These are phyloP conservation scores for Debaryomyces sp. DNA, from an alignment of 1,139 yeast species.

Conservation along the genomic window DNA sequence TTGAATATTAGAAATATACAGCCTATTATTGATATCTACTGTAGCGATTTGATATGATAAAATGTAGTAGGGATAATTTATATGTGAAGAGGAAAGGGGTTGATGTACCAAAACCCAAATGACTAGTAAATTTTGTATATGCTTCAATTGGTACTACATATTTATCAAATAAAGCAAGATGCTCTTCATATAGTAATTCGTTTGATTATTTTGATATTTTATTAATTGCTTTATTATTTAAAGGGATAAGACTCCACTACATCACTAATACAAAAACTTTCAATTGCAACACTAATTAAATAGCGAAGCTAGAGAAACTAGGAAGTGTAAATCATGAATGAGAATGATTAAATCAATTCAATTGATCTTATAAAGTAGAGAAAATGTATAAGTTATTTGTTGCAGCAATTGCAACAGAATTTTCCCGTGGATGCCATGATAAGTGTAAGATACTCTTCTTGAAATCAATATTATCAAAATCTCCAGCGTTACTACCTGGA, in stretches of 20 bases:
- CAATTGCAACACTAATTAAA: neutral
- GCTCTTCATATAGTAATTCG: neutral
- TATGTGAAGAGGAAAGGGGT: neutral
- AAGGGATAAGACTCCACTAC: neutral
- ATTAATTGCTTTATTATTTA: neutral
- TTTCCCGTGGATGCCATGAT: slow-evolving; percentile 98
- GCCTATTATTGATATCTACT: neutral
- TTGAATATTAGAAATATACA: neutral
- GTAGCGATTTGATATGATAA: neutral
- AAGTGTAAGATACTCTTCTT: slow-evolving; percentile 92
- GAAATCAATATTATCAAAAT: slow-evolving; percentile 87
- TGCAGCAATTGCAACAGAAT: slow-evolving; percentile 97
- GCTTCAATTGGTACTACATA: neutral
- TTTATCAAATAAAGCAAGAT: neutral
- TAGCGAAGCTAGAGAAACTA: neutral
- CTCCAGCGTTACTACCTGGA: slow-evolving; percentile 39
- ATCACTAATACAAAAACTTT: neutral
- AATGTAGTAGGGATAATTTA: too few species aligned
- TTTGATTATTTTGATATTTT: neutral
- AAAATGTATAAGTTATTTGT: slow-evolving; percentile 90
- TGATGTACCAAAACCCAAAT: neutral
- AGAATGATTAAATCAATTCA: slow-evolving; percentile 6
- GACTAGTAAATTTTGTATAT: neutral
- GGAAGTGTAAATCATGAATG: neutral
- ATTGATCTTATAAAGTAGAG: slow-evolving; percentile 53